A percentile compares a stretch with the other conserved stretches of the same genome.
These are phyloP conservation scores for Lycium ferocissimum DNA, from an alignment of 257 asterid genomes.

Conservation along the genomic window DNA sequence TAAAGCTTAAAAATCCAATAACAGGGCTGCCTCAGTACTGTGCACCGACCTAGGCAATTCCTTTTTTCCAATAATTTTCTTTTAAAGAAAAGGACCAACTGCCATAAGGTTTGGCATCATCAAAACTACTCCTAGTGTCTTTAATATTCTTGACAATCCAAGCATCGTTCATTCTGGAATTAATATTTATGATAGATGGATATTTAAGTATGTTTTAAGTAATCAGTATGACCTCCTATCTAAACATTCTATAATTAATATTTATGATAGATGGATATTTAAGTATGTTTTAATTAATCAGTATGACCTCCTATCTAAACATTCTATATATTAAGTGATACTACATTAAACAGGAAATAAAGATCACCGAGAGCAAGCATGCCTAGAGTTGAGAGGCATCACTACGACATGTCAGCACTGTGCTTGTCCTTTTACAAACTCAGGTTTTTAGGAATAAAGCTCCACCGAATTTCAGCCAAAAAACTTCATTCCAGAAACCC, in stretches of 20 bases:
- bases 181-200: neutral
- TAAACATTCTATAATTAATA: conserved; percentile 13
- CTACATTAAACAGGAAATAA: neutral
- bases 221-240: conserved; percentile 11
- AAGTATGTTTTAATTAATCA: neutral
- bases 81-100: neutral
- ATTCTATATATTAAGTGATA: neutral
- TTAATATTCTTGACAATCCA: neutral
- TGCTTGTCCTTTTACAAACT: conserved; percentile 7
- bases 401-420: neutral
- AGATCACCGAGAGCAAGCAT: neutral
- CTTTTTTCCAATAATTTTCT: conserved; percentile 15
- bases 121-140: neutral
- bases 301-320: conserved; percentile 10
- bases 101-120: conserved; percentile 24
- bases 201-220: neutral
- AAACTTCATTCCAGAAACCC: neutral
- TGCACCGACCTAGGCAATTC: neutral
- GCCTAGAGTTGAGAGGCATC: neutral
- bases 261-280: neutral
- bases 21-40: conserved; percentile 18
- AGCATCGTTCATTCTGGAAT: neutral
- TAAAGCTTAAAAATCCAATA: neutral
- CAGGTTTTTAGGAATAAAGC: neutral
- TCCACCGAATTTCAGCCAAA: neutral